phyloP scores from a whole-genome alignment of 306 rosid species.

The Herpetospermum pedunculosum region DNA sequence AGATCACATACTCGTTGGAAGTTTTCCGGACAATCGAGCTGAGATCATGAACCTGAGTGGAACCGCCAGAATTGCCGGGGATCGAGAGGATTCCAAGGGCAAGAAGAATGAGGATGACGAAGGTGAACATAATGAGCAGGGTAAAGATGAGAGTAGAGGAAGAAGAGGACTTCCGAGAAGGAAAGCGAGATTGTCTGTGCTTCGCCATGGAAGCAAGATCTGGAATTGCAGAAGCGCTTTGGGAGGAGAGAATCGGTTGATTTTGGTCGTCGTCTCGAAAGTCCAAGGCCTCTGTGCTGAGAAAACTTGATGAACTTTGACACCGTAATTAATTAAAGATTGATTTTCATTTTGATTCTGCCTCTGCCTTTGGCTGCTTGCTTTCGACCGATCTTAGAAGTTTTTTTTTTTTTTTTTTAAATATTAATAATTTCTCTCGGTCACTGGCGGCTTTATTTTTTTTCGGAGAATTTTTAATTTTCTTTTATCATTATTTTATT shows the following conservation, averaged over 20 bases:
- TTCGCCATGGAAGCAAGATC: conserved; percentile 43
- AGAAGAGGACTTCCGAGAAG: conserved; percentile 41
- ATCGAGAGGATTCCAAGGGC: conserved; percentile 83
- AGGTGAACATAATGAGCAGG: conserved; percentile 55
- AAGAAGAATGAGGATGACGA: conserved; percentile 73
- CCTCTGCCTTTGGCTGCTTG: no score
- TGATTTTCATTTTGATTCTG: no score
- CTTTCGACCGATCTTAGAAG: no score
- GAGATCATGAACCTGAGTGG: conserved; percentile 69
- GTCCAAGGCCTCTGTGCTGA: background rate
- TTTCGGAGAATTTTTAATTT: no score
- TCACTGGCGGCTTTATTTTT: no score
- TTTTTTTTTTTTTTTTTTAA: no score
- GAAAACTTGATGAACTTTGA: background rate
- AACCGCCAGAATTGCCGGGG: conserved; percentile 39
- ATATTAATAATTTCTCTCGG: no score
- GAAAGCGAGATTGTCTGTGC: conserved; percentile 47
- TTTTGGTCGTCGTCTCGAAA: background rate
- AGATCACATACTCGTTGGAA: conserved; percentile 20
- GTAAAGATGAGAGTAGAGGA: conserved; percentile 44
- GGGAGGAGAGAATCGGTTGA: background rate
- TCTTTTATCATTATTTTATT: no score
- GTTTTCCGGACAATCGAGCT: conserved; percentile 55
- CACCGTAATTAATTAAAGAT: no score
- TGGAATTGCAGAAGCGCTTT: background rate